Percentiles rank a stretch among this genome's conserved stretches.
phyloP scores from a whole-genome alignment of 1,284 basidiomycete genomes.

The Apiotrichum brassicae region DNA sequence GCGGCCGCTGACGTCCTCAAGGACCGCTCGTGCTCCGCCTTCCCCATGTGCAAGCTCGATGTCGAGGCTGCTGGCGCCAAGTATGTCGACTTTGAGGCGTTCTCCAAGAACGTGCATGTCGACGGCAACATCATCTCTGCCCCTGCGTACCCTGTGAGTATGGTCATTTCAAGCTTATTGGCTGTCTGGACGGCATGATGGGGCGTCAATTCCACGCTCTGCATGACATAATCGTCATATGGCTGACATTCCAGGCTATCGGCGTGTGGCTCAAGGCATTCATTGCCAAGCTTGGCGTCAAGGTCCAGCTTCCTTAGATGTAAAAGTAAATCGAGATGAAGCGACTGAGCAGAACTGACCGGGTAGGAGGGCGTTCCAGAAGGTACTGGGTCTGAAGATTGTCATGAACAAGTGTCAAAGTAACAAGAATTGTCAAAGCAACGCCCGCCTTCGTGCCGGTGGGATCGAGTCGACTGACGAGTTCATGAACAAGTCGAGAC shows the following conservation, averaged over 20 bases:
- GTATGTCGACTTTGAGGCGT: conserved; percentile 19
- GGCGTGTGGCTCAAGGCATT: conserved; percentile 17
- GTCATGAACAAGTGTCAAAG: too few relatives aligned
- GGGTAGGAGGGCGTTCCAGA: too few relatives aligned
- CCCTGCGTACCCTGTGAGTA: conserved; percentile 16
- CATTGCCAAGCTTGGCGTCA: conserved; percentile 14
- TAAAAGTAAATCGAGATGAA: not conserved
- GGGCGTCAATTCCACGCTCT: too few relatives aligned
- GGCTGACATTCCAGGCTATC: conserved; percentile 8
- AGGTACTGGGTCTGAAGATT: too few relatives aligned
- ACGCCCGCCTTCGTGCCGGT: too few relatives aligned
- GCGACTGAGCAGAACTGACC: too few relatives aligned
- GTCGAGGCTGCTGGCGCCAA: conserved; percentile 18
- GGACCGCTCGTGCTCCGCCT: conserved; percentile 16
- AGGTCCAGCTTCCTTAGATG: conserved; percentile 8
- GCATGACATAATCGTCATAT: too few relatives aligned
- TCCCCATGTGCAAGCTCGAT: conserved; percentile 21
- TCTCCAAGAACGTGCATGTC: conserved; percentile 17
- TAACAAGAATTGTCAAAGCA: too few relatives aligned
- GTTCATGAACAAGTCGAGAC: too few relatives aligned
- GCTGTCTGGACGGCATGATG: too few relatives aligned
- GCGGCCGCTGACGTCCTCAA: conserved; percentile 16
- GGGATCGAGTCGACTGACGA: too few relatives aligned
- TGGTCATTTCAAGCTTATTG: too few relatives aligned
- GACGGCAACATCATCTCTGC: conserved; percentile 18